Percentiles rank a stretch among this genome's conserved stretches.
Conservation (phyloP, 345 rosid genomes). For the Rhodamnia rubescens region DNA sequence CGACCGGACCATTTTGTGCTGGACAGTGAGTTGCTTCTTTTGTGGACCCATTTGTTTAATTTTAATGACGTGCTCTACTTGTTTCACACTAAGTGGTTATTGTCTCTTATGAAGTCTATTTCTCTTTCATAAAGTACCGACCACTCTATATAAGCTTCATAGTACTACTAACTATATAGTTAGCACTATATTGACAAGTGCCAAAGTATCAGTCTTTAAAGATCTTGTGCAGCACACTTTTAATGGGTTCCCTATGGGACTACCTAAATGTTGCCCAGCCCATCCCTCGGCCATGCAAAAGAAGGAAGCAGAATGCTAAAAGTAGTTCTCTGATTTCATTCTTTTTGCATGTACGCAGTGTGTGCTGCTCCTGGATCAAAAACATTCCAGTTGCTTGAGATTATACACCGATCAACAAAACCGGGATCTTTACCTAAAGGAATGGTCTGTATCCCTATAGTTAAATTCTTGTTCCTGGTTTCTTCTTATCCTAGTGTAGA, state of each 20-base stretch:
- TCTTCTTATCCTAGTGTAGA: background rate
- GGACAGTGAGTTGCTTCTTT: conserved; percentile 51
- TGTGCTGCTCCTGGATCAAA: conserved; percentile 99
- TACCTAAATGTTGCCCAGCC: background rate
- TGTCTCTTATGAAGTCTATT: background rate
- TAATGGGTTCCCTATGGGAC: background rate
- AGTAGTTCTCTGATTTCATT: background rate
- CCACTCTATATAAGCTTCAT: background rate
- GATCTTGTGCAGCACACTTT: background rate
- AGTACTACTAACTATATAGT: background rate
- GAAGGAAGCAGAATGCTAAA: background rate
- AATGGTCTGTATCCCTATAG: conserved; percentile 35
- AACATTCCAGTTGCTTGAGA: conserved; percentile 90
- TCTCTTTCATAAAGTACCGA: background rate
- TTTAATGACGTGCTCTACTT: background rate
- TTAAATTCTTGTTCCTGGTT: background rate
- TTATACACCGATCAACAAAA: conserved; percentile 55
- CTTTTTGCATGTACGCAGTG: conserved; percentile 33
- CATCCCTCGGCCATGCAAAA: background rate
- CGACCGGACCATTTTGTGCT: conserved; percentile 68
- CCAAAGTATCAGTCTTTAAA: background rate
- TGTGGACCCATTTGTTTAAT: background rate
- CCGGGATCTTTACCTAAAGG: conserved; percentile 65
- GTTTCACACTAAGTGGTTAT: background rate
- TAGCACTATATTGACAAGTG: background rate